These are phyloP conservation scores for Aspergillus pseudoviridinutans DNA, from an alignment of 2,329 filamentous ascomycete genomes.

Conservation along the genomic window DNA sequence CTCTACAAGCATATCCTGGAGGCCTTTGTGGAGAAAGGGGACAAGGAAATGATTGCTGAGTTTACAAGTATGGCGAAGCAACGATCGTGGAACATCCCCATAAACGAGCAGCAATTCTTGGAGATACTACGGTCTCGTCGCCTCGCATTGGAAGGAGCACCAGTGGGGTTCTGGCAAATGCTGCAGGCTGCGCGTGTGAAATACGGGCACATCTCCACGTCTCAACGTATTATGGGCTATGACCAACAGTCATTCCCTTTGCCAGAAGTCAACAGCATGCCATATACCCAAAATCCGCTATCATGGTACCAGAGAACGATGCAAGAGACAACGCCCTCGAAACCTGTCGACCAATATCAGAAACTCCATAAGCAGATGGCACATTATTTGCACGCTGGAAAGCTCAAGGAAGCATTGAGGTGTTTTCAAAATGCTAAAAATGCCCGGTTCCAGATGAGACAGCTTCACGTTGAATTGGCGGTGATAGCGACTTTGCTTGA, in stretches of 20 bases:
- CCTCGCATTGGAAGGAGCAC: slow-evolving; percentile 30
- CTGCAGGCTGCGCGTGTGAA: slow-evolving; percentile 35
- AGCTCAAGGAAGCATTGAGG: slow-evolving; percentile 28
- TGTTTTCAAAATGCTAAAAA: slow-evolving; percentile 27
- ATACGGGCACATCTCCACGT: slow-evolving; percentile 27
- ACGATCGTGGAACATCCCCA: slow-evolving; percentile 29
- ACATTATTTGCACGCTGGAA: slow-evolving; percentile 35
- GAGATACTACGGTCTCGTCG: slow-evolving; percentile 33
- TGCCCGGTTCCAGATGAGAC: slow-evolving; percentile 28
- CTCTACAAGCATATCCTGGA: slow-evolving; percentile 39
- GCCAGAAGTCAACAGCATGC: slow-evolving; percentile 22
- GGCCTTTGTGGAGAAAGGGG: slow-evolving; percentile 38
- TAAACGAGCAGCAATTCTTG: slow-evolving; percentile 28
- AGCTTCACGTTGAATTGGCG: slow-evolving; percentile 35
- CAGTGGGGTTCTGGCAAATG: slow-evolving; percentile 40
- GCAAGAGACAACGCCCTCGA: slow-evolving; percentile 23
- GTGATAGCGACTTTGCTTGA: slow-evolving; percentile 33
- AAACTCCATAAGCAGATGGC: slow-evolving; percentile 36
- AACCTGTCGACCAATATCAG: slow-evolving; percentile 29
- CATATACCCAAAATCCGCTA: slow-evolving; percentile 14
- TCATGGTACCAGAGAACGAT: slow-evolving; percentile 31
- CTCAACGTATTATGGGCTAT: slow-evolving; percentile 34
- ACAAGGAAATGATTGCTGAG: slow-evolving; percentile 27
- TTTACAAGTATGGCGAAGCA: slow-evolving; percentile 28
- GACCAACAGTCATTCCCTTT: slow-evolving; percentile 29